Evolutionary conservation across 306 rosid species (phyloP), one percentile per base, ranked within the genome.

Genomic region (Citrullus mucosospermus): DNA sequence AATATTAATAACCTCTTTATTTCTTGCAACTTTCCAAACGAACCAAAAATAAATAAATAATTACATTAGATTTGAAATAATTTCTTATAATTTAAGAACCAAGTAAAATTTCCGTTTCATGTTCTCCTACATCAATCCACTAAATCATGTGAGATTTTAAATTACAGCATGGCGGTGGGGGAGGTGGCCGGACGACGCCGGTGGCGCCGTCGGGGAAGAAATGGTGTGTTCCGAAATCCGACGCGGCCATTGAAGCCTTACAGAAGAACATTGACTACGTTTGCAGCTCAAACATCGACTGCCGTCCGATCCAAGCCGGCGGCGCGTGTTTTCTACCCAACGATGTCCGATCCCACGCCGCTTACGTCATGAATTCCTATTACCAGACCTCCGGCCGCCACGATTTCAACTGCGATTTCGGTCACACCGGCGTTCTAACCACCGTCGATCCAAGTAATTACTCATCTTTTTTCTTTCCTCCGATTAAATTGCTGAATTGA

Each of bases 281-380:
- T 0, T 90, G 98, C 75, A 85, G 95, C 87, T 79, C 76, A 14
- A 86, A 86, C 0, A 25, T 91, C 25, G 91, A 93, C 67, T 91
- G 98, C 78, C 83, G 17, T 62, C 91, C 95, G 69, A 84, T 91
- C 34, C 89, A 87, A 81, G 62, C 89, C 0, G 95, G 98, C 1
- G 93, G 98, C 14, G 54, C 74, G 9, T 94, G 98, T 82, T 91
- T 50, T 76, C 70, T 79, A 6, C 78, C 91, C 12, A 81, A 86
- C 75, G 79, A 87, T 1, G 5, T 91, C 6, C 59, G 67, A 56
- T 58, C 89, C 1, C 88, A 84, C 14, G 96, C 99, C 1, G 81
- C 97, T 0, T 95, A 81, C 71, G 86, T 87, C 55, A 95, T 95
- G 97, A 95, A 92, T 77, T 83, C 97, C 1, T 95, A 69, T 77